phyloP scores from a whole-genome alignment of 2,329 filamentous ascomycete species.

The Xylogone sp. region DNA sequence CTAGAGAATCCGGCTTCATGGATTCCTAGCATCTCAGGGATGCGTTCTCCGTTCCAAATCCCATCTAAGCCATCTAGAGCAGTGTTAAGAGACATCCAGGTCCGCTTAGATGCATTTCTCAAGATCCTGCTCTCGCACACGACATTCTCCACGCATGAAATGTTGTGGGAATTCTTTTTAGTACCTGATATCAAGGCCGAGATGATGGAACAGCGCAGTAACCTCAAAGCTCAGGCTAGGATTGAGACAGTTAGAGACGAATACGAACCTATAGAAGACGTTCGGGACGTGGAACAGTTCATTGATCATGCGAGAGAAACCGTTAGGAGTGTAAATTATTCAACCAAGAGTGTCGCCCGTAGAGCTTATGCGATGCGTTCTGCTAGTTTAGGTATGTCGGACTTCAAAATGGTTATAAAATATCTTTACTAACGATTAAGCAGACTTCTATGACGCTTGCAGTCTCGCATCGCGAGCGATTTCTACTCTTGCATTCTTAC shows the following conservation, averaged over 20 bases:
- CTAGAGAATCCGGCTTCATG: conserved; percentile 94
- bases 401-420: neutral
- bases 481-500: conserved; percentile 62
- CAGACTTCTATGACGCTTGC: conserved; percentile 67
- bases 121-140: conserved; percentile 83
- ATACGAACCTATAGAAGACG: conserved; percentile 76
- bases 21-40: conserved; percentile 74
- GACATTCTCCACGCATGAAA: conserved; percentile 92
- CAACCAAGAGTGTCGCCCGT: conserved; percentile 77
- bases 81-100: conserved; percentile 81
- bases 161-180: conserved; percentile 98
- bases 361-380: conserved; percentile 72
- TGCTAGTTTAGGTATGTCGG: conserved; percentile 52
- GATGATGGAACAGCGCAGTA: conserved; percentile 85
- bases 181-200: conserved; percentile 89
- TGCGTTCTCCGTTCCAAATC: conserved; percentile 87
- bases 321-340: conserved; percentile 78
- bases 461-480: conserved; percentile 50
- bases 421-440: conserved; percentile 26
- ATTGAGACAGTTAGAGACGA: conserved; percentile 86
- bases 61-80: conserved; percentile 87
- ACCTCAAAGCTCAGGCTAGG: conserved; percentile 78
- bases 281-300: conserved; percentile 89
- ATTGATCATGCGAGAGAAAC: conserved; percentile 87
- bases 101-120: conserved; percentile 82